Conservation (phyloP, 441 rosid species). For the Erodium trifolium region DNA sequence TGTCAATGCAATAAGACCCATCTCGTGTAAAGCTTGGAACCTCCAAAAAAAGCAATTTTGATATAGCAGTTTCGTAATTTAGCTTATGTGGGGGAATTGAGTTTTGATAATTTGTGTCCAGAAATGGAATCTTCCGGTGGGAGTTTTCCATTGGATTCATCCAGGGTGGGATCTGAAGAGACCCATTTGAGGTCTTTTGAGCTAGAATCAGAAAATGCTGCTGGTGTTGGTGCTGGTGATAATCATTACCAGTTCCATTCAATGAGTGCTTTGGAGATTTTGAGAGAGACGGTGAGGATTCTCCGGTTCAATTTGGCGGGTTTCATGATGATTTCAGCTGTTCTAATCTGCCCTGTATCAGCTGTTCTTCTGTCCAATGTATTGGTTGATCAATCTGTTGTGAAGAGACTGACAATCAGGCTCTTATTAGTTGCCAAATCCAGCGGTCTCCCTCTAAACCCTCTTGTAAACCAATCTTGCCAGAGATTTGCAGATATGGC, state of each 20-base stretch:
- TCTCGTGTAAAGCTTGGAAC: no score
- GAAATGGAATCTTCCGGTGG: no score
- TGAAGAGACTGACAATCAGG: conserved; percentile 45
- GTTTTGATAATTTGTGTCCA: no score
- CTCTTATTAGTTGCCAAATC: conserved; percentile 61
- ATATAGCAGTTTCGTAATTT: no score
- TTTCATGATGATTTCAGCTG: conserved; percentile 49
- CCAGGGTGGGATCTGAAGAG: no score
- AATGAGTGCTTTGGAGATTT: conserved; percentile 73
- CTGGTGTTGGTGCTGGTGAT: no score
- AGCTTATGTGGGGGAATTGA: no score
- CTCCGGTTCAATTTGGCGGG: conserved; percentile 56
- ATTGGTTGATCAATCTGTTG: conserved; percentile 59
- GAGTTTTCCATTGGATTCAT: no score
- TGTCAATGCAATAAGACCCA: no score
- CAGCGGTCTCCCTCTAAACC: conserved; percentile 57
- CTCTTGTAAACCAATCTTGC: conserved; percentile 56
- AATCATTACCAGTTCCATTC: conserved; percentile 35
- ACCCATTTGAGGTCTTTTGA: no score
- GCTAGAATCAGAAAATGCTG: no score
- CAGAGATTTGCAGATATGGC: conserved; percentile 58
- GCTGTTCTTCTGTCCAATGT: conserved; percentile 57
- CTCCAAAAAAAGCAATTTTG: no score
- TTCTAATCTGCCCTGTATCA: conserved; percentile 75
- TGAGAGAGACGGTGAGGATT: conserved; percentile 76